Evolutionary conservation across 1,139 yeast genomes (phyloP).

Genomic region (Kazachstania sp.): DNA sequence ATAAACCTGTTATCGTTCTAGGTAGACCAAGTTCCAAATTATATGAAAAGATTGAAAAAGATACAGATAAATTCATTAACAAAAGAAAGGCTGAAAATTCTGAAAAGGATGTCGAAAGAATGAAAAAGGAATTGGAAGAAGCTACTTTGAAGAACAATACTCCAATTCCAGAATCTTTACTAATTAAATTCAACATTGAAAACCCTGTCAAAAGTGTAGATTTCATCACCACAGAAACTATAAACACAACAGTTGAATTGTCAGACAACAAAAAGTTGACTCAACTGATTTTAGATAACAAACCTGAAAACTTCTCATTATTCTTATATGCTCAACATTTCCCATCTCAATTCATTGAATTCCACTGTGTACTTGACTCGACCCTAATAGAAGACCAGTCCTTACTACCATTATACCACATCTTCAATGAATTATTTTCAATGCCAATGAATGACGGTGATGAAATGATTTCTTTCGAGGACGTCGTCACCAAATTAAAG

Average conservation of each 20-base stretch:
- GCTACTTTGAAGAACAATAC: conserved; percentile 65
- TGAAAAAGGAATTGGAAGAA: conserved; percentile 42
- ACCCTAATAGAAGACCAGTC: conserved; percentile 43
- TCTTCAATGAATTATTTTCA: conserved; percentile 59
- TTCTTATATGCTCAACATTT: conserved; percentile 73
- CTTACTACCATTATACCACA: conserved; percentile 56
- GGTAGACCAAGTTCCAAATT: conserved; percentile 66
- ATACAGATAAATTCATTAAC: conserved; percentile 42
- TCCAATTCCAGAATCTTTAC: conserved; percentile 63
- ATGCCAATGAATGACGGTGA: conserved; percentile 57
- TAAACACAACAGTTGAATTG: conserved; percentile 5
- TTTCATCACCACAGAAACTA: conserved; percentile 63
- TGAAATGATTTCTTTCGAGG: conserved; percentile 56
- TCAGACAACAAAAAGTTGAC: conserved; percentile 19
- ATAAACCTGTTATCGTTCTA: conserved; percentile 62
- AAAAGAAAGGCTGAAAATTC: conserved; percentile 50
- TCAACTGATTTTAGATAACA: conserved; percentile 28
- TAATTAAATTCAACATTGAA: conserved; percentile 56
- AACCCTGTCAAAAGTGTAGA: conserved; percentile 61
- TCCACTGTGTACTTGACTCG: conserved; percentile 59
- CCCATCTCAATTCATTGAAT: conserved; percentile 71
- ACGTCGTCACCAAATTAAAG: conserved; percentile 64
- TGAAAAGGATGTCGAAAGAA: conserved; percentile 46
- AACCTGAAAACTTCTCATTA: conserved; percentile 51
- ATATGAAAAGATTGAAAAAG: conserved; percentile 45